Conservation (phyloP, 1,284 basidiomycete genomes). For the Sporisorium scitamineum region DNA sequence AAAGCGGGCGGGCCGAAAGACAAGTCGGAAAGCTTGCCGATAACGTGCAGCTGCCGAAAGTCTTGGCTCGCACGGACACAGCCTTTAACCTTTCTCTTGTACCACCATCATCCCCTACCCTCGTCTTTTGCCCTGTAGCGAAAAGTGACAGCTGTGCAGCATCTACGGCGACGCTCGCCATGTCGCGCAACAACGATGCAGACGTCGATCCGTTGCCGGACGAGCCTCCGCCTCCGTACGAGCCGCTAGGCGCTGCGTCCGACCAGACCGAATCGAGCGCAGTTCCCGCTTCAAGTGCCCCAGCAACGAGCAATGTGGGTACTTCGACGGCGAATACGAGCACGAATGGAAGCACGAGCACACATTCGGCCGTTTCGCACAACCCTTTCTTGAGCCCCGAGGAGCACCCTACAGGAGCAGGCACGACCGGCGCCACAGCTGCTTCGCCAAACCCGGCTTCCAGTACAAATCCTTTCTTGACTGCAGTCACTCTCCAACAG, state of each 20-base stretch:
- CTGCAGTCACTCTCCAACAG: conserved; percentile 9
- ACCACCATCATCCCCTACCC: conserved; percentile 3
- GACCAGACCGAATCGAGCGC: neutral
- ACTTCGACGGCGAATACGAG: neutral
- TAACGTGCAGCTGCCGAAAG: conserved; percentile 1
- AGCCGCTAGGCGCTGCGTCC: conserved; percentile 6
- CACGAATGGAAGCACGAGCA: neutral
- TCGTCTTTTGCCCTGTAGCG: neutral
- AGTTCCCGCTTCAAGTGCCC: neutral
- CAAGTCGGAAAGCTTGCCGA: neutral
- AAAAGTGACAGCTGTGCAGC: neutral
- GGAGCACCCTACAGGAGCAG: conserved; percentile 7
- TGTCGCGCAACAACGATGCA: conserved; percentile 31
- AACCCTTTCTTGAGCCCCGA: conserved; percentile 34
- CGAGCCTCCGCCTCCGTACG: conserved; percentile 51
- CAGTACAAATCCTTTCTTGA: conserved; percentile 34
- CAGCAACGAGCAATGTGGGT: neutral
- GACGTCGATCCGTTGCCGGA: conserved; percentile 31
- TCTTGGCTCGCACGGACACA: conserved; percentile 18
- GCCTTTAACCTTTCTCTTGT: neutral
- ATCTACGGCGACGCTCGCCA: neutral
- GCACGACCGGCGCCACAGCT: neutral
- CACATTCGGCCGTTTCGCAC: neutral
- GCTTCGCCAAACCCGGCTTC: conserved; percentile 1
- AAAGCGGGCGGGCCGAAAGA: neutral